A percentile compares a stretch with the other conserved stretches of the same genome.
phyloP scores from a whole-genome alignment of 345 rosid species.

The Aethionema arabicum region DNA sequence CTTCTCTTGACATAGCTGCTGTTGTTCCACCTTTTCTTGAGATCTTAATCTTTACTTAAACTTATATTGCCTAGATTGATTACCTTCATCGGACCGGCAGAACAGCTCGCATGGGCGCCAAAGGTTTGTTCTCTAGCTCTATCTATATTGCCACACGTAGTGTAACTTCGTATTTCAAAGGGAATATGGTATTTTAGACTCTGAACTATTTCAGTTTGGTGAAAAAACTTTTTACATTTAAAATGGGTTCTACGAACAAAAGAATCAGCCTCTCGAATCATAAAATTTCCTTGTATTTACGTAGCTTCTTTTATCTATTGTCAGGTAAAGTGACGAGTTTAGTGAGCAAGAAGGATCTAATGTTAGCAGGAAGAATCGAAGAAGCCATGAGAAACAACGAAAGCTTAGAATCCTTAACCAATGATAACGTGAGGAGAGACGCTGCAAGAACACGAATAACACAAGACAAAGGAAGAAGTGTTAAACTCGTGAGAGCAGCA shows the following conservation, averaged over 20 bases:
- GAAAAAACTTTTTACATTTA: too few species aligned
- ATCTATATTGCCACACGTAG: neutral
- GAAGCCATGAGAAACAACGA: constrained; percentile 80
- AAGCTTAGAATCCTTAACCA: constrained; percentile 75
- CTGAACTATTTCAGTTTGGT: neutral
- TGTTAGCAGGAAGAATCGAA: constrained; percentile 67
- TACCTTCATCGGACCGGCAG: constrained; percentile 97
- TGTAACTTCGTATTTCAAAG: neutral
- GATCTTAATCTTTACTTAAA: neutral
- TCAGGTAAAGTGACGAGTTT: constrained; percentile 91
- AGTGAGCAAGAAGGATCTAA: constrained; percentile 57
- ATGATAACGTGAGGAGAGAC: constrained; percentile 63
- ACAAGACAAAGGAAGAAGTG: constrained; percentile 56
- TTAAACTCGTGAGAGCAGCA: constrained; percentile 45
- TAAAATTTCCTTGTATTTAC: neutral
- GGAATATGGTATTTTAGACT: too few species aligned
- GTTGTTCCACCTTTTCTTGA: constrained; percentile 7
- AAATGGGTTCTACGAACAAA: too few species aligned
- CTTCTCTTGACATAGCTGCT: constrained; percentile 3
- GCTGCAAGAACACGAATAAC: constrained; percentile 63
- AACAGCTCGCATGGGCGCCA: constrained; percentile 99
- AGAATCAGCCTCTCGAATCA: too few species aligned
- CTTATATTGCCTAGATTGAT: constrained; percentile 58
- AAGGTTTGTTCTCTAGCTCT: constrained; percentile 50
- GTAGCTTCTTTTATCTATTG: constrained; percentile 17